These are phyloP conservation scores for Bryopsis sp. DNA, from an alignment of 139 green algal genomes.

Conservation along the genomic window DNA sequence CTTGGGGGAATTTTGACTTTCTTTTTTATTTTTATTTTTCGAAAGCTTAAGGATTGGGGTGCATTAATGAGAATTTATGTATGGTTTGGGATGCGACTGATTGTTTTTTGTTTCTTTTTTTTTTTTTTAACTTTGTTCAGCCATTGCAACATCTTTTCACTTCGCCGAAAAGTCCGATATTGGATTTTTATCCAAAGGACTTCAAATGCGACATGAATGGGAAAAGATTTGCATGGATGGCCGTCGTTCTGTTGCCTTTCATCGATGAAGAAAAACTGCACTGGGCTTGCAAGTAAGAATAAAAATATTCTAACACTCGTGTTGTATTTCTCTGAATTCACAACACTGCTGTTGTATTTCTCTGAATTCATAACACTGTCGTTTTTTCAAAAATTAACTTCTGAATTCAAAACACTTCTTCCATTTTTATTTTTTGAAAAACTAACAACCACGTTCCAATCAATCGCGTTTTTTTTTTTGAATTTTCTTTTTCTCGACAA, in stretches of 20 bases:
- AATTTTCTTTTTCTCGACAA: slow-evolving; percentile 4
- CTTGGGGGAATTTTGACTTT: too few relatives aligned
- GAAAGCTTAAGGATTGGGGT: neutral
- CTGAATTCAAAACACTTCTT: neutral
- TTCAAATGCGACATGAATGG: slow-evolving; percentile 98
- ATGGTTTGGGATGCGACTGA: neutral
- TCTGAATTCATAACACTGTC: neutral
- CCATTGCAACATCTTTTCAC: slow-evolving; percentile 15
- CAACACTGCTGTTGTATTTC: neutral
- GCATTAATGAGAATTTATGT: neutral
- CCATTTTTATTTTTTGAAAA: neutral
- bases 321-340: neutral
- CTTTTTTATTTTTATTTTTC: too few relatives aligned
- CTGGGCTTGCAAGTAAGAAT: slow-evolving; percentile 35
- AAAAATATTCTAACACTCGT: neutral
- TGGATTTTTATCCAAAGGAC: slow-evolving; percentile 93
- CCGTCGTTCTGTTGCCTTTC: slow-evolving; percentile 96
- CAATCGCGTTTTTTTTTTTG: slow-evolving; percentile 5
- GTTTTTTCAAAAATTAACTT: neutral
- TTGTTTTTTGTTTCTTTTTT: neutral
- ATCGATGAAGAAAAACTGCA: slow-evolving; percentile 85
- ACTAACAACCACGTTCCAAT: neutral
- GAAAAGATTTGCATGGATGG: slow-evolving; percentile 95
- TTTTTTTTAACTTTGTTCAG: neutral
- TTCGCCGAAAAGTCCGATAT: slow-evolving; percentile 66